Evolutionary conservation across 2,329 filamentous ascomycete species (phyloP).

Genomic region (Colletotrichum sojae): DNA sequence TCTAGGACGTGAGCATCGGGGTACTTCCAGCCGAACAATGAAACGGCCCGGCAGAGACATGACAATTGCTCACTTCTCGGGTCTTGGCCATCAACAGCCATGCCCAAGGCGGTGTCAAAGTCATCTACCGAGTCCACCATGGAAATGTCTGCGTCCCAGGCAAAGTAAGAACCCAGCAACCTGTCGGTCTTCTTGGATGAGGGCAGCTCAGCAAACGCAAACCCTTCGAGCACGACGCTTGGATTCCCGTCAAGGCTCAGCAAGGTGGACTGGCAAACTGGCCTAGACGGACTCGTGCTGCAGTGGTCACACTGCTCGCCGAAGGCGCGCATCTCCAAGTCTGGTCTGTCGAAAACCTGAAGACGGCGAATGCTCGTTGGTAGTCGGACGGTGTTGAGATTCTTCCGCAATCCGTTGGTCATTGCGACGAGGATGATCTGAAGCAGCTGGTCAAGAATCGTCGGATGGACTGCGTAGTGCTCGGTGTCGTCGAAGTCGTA

Average conservation of each 20-base stretch:
- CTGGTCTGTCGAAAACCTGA: slow-evolving; percentile 9
- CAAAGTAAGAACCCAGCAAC: slow-evolving; percentile 22
- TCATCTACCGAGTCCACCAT: slow-evolving; percentile 6
- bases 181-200: slow-evolving; percentile 21
- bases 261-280: slow-evolving; percentile 12
- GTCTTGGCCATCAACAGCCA: background rate
- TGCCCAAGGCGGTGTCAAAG: background rate
- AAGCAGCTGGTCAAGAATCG: slow-evolving; percentile 26
- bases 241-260: slow-evolving; percentile 21
- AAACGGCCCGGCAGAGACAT: background rate
- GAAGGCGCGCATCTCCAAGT: slow-evolving; percentile 25
- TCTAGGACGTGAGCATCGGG: slow-evolving; percentile 20
- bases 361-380: slow-evolving; percentile 16
- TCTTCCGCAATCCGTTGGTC: slow-evolving; percentile 11
- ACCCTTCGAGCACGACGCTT: slow-evolving; percentile 18
- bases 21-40: slow-evolving; percentile 17
- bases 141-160: slow-evolving; percentile 22
- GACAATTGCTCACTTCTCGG: background rate
- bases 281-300: background rate
- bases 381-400: slow-evolving; percentile 8
- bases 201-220: slow-evolving; percentile 24
- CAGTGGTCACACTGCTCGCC: slow-evolving; percentile 8
- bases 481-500: slow-evolving; percentile 34
- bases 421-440: slow-evolving; percentile 29
- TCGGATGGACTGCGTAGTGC: slow-evolving; percentile 24